phyloP scores from a whole-genome alignment of 2,329 filamentous ascomycete genomes.

The Nothophoma quercina region DNA sequence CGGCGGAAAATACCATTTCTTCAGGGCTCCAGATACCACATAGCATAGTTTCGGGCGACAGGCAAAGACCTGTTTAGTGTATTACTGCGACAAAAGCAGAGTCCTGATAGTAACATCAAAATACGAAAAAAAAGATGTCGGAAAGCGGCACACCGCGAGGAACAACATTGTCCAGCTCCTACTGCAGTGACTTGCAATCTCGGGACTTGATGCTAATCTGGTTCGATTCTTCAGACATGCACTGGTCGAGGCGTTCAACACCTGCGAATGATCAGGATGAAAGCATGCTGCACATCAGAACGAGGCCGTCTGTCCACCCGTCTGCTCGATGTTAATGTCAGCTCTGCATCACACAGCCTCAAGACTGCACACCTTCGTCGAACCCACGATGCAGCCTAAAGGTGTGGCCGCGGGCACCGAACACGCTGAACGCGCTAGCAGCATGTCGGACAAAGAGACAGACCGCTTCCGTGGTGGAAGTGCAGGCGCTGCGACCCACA shows the following conservation, averaged over 20 bases:
- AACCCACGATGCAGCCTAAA: not conserved
- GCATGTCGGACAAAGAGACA: constrained; percentile 24
- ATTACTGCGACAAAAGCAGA: constrained; percentile 33
- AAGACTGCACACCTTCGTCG: not conserved
- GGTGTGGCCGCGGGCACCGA: not conserved
- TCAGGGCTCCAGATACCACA: constrained; percentile 35
- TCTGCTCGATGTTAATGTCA: not conserved
- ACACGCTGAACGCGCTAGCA: not conserved
- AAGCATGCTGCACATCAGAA: too few relatives aligned
- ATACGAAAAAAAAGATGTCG: constrained; percentile 35
- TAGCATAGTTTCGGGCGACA: constrained; percentile 31
- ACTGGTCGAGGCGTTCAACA: too few relatives aligned
- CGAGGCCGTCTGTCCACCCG: not conserved
- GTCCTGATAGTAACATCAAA: constrained; percentile 32
- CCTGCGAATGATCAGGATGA: too few relatives aligned
- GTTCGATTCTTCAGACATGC: too few relatives aligned
- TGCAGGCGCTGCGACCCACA: not conserved
- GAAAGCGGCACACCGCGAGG: constrained; percentile 31
- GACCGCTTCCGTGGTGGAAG: constrained; percentile 15
- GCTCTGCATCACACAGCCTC: not conserved
- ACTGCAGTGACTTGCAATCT: constrained; percentile 3
- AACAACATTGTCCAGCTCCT: constrained; percentile 2
- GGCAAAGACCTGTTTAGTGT: constrained; percentile 29
- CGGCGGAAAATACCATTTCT: constrained; percentile 36
- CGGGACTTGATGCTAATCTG: too few relatives aligned